A percentile compares a stretch with the other conserved stretches of the same genome.
Evolutionary conservation across 2,329 filamentous ascomycete species (phyloP).

Genomic region (Claviceps cyperi): DNA sequence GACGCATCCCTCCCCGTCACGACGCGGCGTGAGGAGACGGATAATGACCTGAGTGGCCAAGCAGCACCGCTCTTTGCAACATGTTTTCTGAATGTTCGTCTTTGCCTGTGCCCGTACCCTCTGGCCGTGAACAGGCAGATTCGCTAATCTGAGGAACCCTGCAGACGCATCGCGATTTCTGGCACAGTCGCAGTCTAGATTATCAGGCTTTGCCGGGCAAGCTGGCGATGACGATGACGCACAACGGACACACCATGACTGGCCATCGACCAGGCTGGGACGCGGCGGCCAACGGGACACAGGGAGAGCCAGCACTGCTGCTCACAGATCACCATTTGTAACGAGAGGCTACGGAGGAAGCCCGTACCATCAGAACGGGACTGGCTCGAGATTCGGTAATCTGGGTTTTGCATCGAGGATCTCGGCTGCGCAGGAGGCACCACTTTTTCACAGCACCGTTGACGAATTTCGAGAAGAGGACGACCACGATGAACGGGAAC

Average conservation of each 20-base stretch:
- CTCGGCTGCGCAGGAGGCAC: slow-evolving; percentile 60
- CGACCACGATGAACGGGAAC: slow-evolving; percentile 77
- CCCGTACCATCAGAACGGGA: slow-evolving; percentile 67
- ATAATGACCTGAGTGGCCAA: slow-evolving; percentile 15
- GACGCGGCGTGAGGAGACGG: slow-evolving; percentile 17
- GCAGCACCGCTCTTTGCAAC: slow-evolving; percentile 5
- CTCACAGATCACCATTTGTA: slow-evolving; percentile 30
- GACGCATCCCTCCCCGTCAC: neutral
- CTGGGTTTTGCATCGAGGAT: slow-evolving; percentile 64
- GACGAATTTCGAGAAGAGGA: slow-evolving; percentile 89
- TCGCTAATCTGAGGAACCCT: neutral
- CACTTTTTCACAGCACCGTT: slow-evolving; percentile 83
- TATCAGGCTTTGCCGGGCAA: slow-evolving; percentile 54
- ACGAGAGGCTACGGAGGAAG: slow-evolving; percentile 43
- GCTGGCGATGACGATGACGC: slow-evolving; percentile 28
- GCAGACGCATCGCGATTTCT: slow-evolving; percentile 92
- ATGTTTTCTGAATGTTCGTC: slow-evolving; percentile 70
- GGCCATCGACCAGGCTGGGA: slow-evolving; percentile 18
- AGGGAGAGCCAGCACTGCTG: slow-evolving; percentile 14
- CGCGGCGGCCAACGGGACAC: slow-evolving; percentile 19
- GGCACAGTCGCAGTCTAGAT: slow-evolving; percentile 84
- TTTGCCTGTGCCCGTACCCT: neutral
- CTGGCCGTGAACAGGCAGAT: neutral
- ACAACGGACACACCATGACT: slow-evolving; percentile 17
- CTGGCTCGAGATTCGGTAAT: slow-evolving; percentile 57